These are phyloP conservation scores for Ophiostoma sp. DNA, from an alignment of 2,329 filamentous ascomycete genomes.

Conservation along the genomic window DNA sequence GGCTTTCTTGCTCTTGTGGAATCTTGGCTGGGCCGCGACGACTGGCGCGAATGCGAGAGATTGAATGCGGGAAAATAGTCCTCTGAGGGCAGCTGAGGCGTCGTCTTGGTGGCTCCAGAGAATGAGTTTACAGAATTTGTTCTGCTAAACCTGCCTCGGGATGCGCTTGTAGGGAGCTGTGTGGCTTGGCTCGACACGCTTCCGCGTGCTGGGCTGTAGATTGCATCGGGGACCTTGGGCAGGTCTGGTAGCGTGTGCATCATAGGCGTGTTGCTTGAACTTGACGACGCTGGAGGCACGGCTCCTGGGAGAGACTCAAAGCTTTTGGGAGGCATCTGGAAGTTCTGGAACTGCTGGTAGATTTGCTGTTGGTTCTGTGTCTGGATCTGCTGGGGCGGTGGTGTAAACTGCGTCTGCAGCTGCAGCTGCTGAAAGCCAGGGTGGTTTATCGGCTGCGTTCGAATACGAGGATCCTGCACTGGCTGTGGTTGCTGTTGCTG, in stretches of 20 bases:
- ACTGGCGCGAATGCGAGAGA: slow-evolving; percentile 29
- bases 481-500: slow-evolving; percentile 31
- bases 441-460: slow-evolving; percentile 46
- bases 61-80: slow-evolving; percentile 34
- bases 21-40: slow-evolving; percentile 18
- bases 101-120: slow-evolving; percentile 26
- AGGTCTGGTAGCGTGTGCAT: slow-evolving; percentile 44
- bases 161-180: slow-evolving; percentile 59
- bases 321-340: slow-evolving; percentile 18
- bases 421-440: slow-evolving; percentile 33
- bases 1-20: slow-evolving; percentile 35
- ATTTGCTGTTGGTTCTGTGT: slow-evolving; percentile 19
- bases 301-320: slow-evolving; percentile 15
- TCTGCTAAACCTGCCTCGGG: slow-evolving; percentile 58
- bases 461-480: slow-evolving; percentile 50
- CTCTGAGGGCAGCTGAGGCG: slow-evolving; percentile 24
- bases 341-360: slow-evolving; percentile 21
- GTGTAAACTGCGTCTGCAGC: slow-evolving; percentile 6
- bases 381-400: slow-evolving; percentile 35
- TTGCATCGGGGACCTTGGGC: slow-evolving; percentile 67
- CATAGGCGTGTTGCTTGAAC: slow-evolving; percentile 18
- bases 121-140: slow-evolving; percentile 49
- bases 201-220: slow-evolving; percentile 72
- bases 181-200: slow-evolving; percentile 61
- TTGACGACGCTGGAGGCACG: not conserved